Base-by-base conservation (phyloP, 495 filamentous ascomycete species). In the Lentithecium fluviatile region DNA sequence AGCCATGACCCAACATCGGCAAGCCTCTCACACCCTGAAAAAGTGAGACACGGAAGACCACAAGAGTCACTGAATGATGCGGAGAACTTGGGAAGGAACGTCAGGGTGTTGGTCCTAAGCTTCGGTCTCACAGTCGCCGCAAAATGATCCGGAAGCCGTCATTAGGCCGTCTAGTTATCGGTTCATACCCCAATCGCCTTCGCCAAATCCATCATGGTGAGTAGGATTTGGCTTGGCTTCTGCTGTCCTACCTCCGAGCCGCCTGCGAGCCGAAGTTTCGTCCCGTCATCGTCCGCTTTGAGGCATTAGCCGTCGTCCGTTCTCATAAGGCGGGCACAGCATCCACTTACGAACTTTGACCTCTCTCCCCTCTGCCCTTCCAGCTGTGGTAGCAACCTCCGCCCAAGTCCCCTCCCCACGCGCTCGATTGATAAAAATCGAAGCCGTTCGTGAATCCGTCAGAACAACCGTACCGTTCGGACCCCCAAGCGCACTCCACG, bases 401-500 rank as follows among this genome's bases (percentile, higher is more conserved):
- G 13, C 58, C 61, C 61, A 73, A 29, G 71, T 75, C 2, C 69
- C 66, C 34, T 77, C 75, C 5, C 83, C 85, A 2, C 85, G 71
- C 5, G 71, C 74, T 47, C 74, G 68, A 64, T 88, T 89, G 29
- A 82, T 68, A 43, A 82, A 89, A 0, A 89, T 60, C 15, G 78
- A 71, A 25, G 70, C 73, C 43, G 75, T 68, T 13, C 74, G 78
- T 0, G 79, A 80, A 6, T 75, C 76, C 63, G 80, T 84, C 25
- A 82, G 81, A 8, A 86, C 73, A 19, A 75, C 71, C 0, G 69
- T 74, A 13, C 73, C 73, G 8, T 62, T 53, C 3, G 47, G 19
- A 0, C 73, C 73, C 19, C 73, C 73, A 0, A 52, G 45, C 4
- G 68, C 58, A 0, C 58, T 67, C 70, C 70, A 75, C 8, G 70